Base-by-base conservation (phyloP, 768 basidiomycete genomes). In the Clitopilus passeckerianus region DNA sequence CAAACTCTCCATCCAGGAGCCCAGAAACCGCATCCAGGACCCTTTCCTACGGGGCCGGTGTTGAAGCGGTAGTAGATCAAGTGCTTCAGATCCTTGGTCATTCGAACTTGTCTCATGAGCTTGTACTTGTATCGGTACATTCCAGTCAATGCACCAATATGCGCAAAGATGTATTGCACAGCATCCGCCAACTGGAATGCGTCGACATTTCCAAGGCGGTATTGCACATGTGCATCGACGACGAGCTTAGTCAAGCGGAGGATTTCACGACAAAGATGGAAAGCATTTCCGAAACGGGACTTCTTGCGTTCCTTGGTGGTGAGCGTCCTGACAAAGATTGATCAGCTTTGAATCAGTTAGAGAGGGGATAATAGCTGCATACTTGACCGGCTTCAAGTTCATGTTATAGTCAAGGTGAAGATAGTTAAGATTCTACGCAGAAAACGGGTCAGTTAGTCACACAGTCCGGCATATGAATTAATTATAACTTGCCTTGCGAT, bases 111-210 rank as follows among this genome's bases (percentile, higher is more conserved):
- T 69, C 93, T 84, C 97, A 99, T 99, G 61, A 99, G 81, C 93
- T 98, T 98, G 81, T 99, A 99, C 80, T 98, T 98, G 81, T 98
- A 98, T 27, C 96, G 88, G 76, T 99, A 99, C 97, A 99, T 99
- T 66, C 97, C 97, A 4, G 97, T 99, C 65, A 99, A 77, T 24
- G 97, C 96, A 68, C 97, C 97, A 59, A 99, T 93, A 68, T 99
- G 97, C 1, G 85, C 90, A 67, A 98, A 98, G 67, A 94, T 96
- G 73, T 98, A 99, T 72, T 99, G 97, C 22, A 99, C 79, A 0
- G 97, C 97, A 64, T 99, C 97, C 16, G 97, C 97, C 54, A 99
- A 86, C 72, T 99, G 97, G 84, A 99, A 99, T 1, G 95, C 97
- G 67, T 99, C 97, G 30, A 98, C 93, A 64, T 98, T 98, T 53